Conservation (phyloP, 768 basidiomycete genomes). For the Mycena leptocephala region DNA sequence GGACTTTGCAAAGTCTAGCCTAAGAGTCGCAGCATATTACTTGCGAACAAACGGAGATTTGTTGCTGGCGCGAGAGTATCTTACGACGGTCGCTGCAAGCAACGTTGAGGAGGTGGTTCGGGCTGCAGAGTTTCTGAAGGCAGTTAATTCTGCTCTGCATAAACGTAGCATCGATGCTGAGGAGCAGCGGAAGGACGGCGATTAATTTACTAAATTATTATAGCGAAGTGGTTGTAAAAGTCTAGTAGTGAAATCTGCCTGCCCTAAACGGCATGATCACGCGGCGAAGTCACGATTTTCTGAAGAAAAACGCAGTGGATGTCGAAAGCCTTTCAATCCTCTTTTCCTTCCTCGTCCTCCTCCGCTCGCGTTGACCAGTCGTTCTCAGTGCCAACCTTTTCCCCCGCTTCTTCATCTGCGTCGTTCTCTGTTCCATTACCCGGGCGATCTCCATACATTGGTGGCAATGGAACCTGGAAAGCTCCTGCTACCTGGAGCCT, state of each 20-base stretch:
- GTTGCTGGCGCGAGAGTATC: conserved; percentile 79
- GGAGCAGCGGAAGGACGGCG: conserved; percentile 1
- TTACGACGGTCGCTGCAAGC: conserved; percentile 82
- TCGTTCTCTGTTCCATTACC: conserved; percentile 9
- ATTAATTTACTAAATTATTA: neutral
- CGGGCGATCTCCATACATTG: conserved; percentile 11
- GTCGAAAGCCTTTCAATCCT: conserved; percentile 57
- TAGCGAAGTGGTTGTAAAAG: neutral
- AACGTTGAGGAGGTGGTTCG: conserved; percentile 87
- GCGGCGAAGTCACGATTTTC: conserved; percentile 48
- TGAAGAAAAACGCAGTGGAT: conserved; percentile 59
- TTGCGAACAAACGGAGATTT: conserved; percentile 78
- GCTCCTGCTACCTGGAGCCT: conserved; percentile 24
- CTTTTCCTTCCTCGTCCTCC: conserved; percentile 45
- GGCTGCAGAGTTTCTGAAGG: conserved; percentile 82
- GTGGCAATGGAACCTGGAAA: conserved; percentile 25
- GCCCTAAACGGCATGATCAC: conserved; percentile 53
- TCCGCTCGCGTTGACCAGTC: conserved; percentile 34
- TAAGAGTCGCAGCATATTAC: conserved; percentile 89
- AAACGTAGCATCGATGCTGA: conserved; percentile 38
- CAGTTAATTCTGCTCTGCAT: conserved; percentile 59
- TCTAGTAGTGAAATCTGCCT: conserved; percentile 34
- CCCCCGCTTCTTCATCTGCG: conserved; percentile 15
- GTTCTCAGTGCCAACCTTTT: neutral
- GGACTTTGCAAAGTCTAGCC: conserved; percentile 88